Conservation (phyloP, 352 stramenopile genomes). For the Phytophthora macrochlamydospora region DNA sequence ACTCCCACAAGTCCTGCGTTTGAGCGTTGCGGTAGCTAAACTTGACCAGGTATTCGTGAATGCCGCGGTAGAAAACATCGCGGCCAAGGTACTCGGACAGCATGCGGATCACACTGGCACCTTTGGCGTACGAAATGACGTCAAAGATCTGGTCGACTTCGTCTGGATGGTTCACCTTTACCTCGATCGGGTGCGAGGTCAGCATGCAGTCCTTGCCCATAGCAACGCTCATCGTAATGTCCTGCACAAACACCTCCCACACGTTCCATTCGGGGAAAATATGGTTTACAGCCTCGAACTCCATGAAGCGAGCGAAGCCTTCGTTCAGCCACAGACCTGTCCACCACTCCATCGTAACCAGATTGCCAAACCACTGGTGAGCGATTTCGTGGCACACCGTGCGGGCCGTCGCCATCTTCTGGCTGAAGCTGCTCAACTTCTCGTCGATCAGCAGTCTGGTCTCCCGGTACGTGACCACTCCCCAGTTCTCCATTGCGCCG, state of each 20-base stretch:
- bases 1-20: constrained; percentile 95
- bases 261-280: constrained; percentile 96
- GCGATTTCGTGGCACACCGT: constrained; percentile 98
- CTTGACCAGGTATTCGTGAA: constrained; percentile 93
- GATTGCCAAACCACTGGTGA: constrained; percentile 97
- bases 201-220: constrained; percentile 94
- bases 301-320: constrained; percentile 97
- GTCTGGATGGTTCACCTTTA: constrained; percentile 92
- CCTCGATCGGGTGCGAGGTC: constrained; percentile 94
- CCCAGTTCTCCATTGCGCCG: constrained; percentile 97
- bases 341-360: constrained; percentile 99
- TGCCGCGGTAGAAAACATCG: constrained; percentile 81
- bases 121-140: constrained; percentile 97
- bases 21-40: constrained; percentile 95
- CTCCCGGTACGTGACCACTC: constrained; percentile 97
- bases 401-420: constrained; percentile 86
- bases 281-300: constrained; percentile 92
- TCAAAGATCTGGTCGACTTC: constrained; percentile 99
- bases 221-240: constrained; percentile 77
- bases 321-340: constrained; percentile 98
- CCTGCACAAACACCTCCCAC: constrained; percentile 95
- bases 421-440: constrained; percentile 65
- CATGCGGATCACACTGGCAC: constrained; percentile 80
- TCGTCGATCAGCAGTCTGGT: constrained; percentile 89
- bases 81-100: constrained; percentile 77